These are phyloP conservation scores for Melocanna baccifera DNA, from an alignment of 176 grass and related monocot species.

Conservation along the genomic window DNA sequence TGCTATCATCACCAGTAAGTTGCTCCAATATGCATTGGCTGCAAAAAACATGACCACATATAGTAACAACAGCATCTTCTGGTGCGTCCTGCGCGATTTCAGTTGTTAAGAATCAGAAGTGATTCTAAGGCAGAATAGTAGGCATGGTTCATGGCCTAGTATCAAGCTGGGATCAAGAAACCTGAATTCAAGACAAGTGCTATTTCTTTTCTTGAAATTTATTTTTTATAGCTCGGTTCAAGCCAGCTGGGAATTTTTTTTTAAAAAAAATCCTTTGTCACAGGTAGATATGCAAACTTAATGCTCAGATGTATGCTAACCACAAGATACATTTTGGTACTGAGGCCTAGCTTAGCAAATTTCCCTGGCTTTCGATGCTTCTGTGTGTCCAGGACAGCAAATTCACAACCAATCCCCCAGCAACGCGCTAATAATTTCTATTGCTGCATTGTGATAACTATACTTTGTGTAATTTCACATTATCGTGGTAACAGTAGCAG, in stretches of 20 bases:
- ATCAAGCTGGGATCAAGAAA: background rate
- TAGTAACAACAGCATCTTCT: conserved; percentile 91
- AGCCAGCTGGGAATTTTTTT: background rate
- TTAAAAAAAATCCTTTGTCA: background rate
- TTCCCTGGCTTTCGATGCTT: background rate
- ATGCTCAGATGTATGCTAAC: background rate
- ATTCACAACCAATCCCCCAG: background rate
- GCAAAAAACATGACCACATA: conserved; percentile 92
- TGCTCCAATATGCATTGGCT: conserved; percentile 89
- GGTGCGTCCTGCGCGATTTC: conserved; percentile 72
- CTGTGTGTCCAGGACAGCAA: conserved; percentile 2
- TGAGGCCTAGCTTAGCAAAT: background rate
- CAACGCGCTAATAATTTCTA: background rate
- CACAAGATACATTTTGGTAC: background rate
- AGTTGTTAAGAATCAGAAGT: conserved; percentile 22
- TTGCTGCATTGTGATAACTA: background rate
- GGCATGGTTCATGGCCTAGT: background rate
- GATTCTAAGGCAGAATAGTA: conserved; percentile 11
- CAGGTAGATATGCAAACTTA: background rate
- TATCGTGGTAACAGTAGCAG: background rate
- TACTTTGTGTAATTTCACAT: background rate
- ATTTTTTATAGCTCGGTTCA: background rate
- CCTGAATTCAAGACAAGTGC: background rate
- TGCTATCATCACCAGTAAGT: conserved; percentile 78
- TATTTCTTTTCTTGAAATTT: background rate